phyloP scores from a whole-genome alignment of 169 alveolate species.

The Eimeria necatrix region DNA sequence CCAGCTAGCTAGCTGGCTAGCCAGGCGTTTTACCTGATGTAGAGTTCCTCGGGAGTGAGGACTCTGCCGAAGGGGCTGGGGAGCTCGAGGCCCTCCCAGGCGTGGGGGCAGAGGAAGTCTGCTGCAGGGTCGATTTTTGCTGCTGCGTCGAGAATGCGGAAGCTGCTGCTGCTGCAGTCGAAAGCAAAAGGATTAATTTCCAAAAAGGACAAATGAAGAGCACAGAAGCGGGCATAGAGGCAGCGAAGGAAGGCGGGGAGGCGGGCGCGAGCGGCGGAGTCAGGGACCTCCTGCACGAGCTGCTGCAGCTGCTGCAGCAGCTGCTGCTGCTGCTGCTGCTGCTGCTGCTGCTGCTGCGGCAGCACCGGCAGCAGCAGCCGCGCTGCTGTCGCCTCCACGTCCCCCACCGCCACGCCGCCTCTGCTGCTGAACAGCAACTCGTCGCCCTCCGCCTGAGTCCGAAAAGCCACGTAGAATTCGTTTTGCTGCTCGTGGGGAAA shows the following conservation, averaged over 20 bases:
- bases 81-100: conserved; percentile 82
- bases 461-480: conserved; percentile 81
- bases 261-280: neutral
- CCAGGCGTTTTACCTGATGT: conserved; percentile 78
- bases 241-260: conserved; percentile 44
- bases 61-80: conserved; percentile 84
- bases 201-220: conserved; percentile 82
- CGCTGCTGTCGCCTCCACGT: conserved; percentile 81
- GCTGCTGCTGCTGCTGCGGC: neutral
- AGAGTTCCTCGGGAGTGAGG: conserved; percentile 80
- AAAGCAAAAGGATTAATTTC: conserved; percentile 81
- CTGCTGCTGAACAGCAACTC: conserved; percentile 82
- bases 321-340: conserved; percentile 37
- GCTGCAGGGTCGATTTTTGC: conserved; percentile 85
- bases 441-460: conserved; percentile 79
- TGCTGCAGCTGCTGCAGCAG: neutral
- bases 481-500: conserved; percentile 69
- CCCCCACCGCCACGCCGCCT: conserved; percentile 82
- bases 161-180: neutral
- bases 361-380: conserved; percentile 48
- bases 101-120: conserved; percentile 78
- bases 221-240: conserved; percentile 66
- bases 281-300: neutral
- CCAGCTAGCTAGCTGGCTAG: too few species aligned
- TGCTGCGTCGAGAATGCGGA: conserved; percentile 82